Conservation (phyloP, 2,329 filamentous ascomycete species). For the Kalmusia sp. region DNA sequence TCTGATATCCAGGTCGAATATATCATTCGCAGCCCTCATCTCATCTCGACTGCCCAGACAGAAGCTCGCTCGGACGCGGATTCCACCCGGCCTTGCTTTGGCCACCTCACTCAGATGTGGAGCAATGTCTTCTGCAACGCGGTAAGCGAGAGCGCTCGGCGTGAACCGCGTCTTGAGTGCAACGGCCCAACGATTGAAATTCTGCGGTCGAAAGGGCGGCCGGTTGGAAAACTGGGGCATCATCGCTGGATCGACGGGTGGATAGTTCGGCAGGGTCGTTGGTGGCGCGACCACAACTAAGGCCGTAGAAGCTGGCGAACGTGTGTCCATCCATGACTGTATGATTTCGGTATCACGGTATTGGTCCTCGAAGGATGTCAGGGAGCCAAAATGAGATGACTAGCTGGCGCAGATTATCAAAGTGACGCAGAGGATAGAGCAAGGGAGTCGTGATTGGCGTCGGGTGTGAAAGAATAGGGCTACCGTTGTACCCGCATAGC, state of each 20-base stretch:
- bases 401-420: constrained; percentile 50
- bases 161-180: constrained; percentile 49
- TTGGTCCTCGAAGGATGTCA: constrained; percentile 48
- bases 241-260: constrained; percentile 34
- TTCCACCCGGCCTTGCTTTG: constrained; percentile 49
- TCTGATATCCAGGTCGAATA: constrained; percentile 55
- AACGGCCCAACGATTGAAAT: constrained; percentile 51
- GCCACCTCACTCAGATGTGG: constrained; percentile 50
- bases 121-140: constrained; percentile 49
- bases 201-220: constrained; percentile 22
- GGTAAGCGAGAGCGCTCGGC: constrained; percentile 50
- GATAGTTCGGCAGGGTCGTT: constrained; percentile 25
- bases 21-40: constrained; percentile 39
- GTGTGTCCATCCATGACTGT: constrained; percentile 51
- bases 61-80: constrained; percentile 55
- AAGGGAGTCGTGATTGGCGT: constrained; percentile 48
- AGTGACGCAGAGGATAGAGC: constrained; percentile 49
- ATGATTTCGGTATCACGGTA: constrained; percentile 53
- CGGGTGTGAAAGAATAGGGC: constrained; percentile 48
- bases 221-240: constrained; percentile 29
- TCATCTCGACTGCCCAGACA: constrained; percentile 47
- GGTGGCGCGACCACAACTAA: constrained; percentile 44
- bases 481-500: constrained; percentile 56
- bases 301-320: constrained; percentile 48
- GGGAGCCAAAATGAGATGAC: constrained; percentile 52